Evolutionary conservation across 2,329 filamentous ascomycete genomes (phyloP), one percentile per base, ranked within the genome.

Genomic region (Trichophyton schoenleinii): DNA sequence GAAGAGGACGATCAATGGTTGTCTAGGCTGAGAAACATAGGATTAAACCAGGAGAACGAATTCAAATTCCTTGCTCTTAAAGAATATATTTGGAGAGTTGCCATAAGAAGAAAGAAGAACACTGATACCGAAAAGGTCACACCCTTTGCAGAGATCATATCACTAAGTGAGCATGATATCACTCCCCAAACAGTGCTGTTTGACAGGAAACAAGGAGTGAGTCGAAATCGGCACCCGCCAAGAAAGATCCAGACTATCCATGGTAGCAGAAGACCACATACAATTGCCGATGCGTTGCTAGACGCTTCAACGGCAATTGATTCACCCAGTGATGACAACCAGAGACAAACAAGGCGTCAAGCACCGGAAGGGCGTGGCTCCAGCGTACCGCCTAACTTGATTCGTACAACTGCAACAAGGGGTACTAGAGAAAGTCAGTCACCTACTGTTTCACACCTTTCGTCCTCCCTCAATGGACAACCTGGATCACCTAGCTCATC

Each of bases 1-100:
- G 91, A 95, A 7, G 92, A 97, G 71, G 94, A 99, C 70, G 91
- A 96, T 64, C 84, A 91, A 66, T 97, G 94, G 91, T 78, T 99
- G n/a, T 80, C 83, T 13, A 87, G 90, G 65, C 76, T 99, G 57
- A 84, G 88, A 58, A 95, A 89, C 65, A 83, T 95, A 48, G 94
- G 94, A 0, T 84, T 99, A 78, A 78, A 80, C 0, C 70, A 80
- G 0, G 91, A 96, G 52, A 92, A 99, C 67, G 94, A 99, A 66
- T 83, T 88, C 70, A 97, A 99, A 72, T 77, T 99, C 1, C 77
- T 97, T 41, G 88, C 86, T 3, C 78, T 99, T 9, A 81, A 89
- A 62, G 91, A 96, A 70, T 97, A 95, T 68, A 89, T 99, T 46
- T 96, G 89, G 88, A 85, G 89, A 44, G 81, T 94, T 6, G 88